These are phyloP conservation scores for Carex myosuroides DNA, from an alignment of 176 grass and related monocot genomes.

Conservation along the genomic window DNA sequence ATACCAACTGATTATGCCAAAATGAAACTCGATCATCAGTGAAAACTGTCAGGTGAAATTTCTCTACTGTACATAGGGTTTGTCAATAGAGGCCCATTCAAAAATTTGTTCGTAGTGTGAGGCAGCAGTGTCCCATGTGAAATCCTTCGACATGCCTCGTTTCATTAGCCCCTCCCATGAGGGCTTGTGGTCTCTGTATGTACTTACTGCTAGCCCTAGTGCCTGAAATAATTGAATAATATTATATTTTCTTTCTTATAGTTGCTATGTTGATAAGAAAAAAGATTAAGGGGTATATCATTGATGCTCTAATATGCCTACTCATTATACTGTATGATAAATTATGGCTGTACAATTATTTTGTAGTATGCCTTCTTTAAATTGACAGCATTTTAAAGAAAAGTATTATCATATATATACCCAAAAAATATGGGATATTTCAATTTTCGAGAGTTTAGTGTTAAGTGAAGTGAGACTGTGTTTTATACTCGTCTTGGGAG, in stretches of 20 bases:
- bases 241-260: not conserved
- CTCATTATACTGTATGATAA: not conserved
- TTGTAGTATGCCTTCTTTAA: not conserved
- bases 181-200: constrained; percentile 61
- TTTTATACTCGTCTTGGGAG: not conserved
- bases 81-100: constrained; percentile 72
- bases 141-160: constrained; percentile 73
- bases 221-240: constrained; percentile 41
- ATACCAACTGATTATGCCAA: not conserved
- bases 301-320: not conserved
- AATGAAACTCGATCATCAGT: not conserved
- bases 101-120: constrained; percentile 86
- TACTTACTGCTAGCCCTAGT: constrained; percentile 43
- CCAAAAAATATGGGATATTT: not conserved
- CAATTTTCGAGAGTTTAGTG: not conserved
- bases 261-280: not conserved
- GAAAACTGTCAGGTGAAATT: not conserved
- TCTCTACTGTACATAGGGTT: constrained; percentile 57
- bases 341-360: not conserved
- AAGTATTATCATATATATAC: not conserved
- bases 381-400: not conserved
- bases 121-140: constrained; percentile 73
- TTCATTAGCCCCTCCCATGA: constrained; percentile 96
- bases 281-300: not conserved
- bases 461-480: not conserved